Evolutionary conservation across 2,329 filamentous ascomycete genomes (phyloP).

Genomic region (Hypomyces perniciosus): DNA sequence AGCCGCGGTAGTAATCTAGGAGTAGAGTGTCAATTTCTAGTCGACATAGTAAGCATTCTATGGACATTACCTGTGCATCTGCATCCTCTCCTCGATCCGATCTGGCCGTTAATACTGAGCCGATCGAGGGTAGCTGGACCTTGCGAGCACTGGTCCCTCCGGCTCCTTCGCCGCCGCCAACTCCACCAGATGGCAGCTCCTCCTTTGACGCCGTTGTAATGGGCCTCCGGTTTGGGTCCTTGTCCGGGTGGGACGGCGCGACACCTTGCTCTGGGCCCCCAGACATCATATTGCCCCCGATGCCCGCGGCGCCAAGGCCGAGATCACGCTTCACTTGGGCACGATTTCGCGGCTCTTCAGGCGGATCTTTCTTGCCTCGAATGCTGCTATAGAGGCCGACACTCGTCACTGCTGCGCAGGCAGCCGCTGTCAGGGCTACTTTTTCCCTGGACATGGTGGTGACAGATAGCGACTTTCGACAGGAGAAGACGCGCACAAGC

Average conservation of each 20-base stretch:
- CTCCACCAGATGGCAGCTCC: background rate
- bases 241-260: slow-evolving; percentile 11
- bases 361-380: background rate
- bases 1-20: no score
- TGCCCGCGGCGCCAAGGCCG: slow-evolving; percentile 26
- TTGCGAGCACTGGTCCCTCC: no score
- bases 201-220: background rate
- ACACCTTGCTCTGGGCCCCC: slow-evolving; percentile 26
- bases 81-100: background rate
- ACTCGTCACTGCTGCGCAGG: background rate
- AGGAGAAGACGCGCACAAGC: no score
- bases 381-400: background rate
- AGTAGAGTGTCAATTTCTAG: no score
- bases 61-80: no score
- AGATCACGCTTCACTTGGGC: slow-evolving; percentile 27
- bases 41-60: no score
- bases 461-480: no score
- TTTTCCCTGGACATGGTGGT: slow-evolving; percentile 21
- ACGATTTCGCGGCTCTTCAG: slow-evolving; percentile 4
- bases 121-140: no score
- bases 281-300: slow-evolving; percentile 25
- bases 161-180: background rate
- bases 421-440: background rate
- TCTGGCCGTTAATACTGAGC: background rate
- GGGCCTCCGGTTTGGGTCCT: background rate